Evolutionary conservation across 2,329 filamentous ascomycete species (phyloP).

Genomic region (Trichoderma sp.): DNA sequence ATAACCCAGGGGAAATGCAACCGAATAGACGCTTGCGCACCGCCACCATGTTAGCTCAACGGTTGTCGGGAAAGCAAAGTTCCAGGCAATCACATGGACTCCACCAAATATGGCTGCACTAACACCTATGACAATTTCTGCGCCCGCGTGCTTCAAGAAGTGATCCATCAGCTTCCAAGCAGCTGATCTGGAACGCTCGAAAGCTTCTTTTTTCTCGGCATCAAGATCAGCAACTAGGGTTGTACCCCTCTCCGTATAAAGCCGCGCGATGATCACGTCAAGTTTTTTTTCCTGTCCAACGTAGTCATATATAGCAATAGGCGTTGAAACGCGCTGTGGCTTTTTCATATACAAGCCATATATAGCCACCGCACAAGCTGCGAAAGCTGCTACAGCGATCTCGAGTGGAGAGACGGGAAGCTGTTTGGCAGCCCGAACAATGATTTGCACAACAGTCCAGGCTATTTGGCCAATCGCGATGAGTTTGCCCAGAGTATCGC

Average conservation of each 20-base stretch:
- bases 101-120: neutral
- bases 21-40: neutral
- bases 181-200: too few species aligned
- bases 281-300: neutral
- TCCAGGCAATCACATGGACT: neutral
- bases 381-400: neutral
- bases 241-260: too few species aligned
- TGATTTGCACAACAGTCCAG: neutral
- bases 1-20: neutral
- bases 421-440: neutral
- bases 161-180: too few species aligned
- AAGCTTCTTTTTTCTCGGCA: too few species aligned
- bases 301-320: neutral
- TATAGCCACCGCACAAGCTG: neutral
- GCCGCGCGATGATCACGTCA: too few species aligned
- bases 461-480: neutral
- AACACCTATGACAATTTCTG: too few species aligned
- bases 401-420: neutral
- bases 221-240: too few species aligned
- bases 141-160: too few species aligned
- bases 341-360: neutral
- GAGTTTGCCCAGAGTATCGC: neutral
- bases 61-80: neutral
- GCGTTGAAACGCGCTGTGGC: neutral
- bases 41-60: neutral